A percentile compares a stretch with the other conserved stretches of the same genome.
Evolutionary conservation across 257 asterid species (phyloP).

Genomic region (Thymus quinquecostatus): DNA sequence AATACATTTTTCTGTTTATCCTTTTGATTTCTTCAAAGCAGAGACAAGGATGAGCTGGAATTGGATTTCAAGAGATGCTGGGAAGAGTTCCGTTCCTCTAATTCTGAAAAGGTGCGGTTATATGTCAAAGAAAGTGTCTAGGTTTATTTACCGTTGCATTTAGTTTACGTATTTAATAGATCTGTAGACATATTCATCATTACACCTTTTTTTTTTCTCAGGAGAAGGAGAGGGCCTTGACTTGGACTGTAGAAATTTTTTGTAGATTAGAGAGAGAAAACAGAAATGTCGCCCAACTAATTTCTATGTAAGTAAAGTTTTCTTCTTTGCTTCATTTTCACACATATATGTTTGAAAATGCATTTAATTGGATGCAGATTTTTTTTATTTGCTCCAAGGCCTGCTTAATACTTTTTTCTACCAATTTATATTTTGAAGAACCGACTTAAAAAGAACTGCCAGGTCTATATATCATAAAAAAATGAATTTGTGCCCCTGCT

Average conservation of each 20-base stretch:
- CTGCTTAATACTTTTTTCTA: constrained; percentile 19
- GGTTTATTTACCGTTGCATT: constrained; percentile 8
- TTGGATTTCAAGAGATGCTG: constrained; percentile 94
- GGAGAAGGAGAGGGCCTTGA: constrained; percentile 98
- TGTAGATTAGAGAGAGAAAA: constrained; percentile 98
- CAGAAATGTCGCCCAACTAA: constrained; percentile 77
- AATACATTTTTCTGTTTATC: constrained; percentile 18
- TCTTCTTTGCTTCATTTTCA: constrained; percentile 34
- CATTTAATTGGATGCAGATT: constrained; percentile 16
- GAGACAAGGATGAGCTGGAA: constrained; percentile 86
- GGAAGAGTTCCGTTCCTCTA: constrained; percentile 94
- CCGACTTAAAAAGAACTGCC: not conserved
- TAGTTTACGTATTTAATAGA: not conserved
- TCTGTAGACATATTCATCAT: constrained; percentile 24
- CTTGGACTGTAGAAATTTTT: constrained; percentile 86
- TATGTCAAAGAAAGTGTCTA: constrained; percentile 16
- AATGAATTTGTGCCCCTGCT: not conserved
- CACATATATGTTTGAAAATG: constrained; percentile 26
- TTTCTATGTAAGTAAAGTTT: constrained; percentile 68
- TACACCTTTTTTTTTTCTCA: constrained; percentile 43
- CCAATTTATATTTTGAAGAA: constrained; percentile 25
- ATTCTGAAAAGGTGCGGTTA: constrained; percentile 60
- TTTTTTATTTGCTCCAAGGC: not conserved
- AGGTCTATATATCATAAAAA: constrained; percentile 13
- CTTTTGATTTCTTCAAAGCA: constrained; percentile 31